Percentiles rank a stretch among this genome's conserved stretches.
Evolutionary conservation across 371 early-diverging fungal genomes (phyloP).

Genomic region (Zychaea mexicana): DNA sequence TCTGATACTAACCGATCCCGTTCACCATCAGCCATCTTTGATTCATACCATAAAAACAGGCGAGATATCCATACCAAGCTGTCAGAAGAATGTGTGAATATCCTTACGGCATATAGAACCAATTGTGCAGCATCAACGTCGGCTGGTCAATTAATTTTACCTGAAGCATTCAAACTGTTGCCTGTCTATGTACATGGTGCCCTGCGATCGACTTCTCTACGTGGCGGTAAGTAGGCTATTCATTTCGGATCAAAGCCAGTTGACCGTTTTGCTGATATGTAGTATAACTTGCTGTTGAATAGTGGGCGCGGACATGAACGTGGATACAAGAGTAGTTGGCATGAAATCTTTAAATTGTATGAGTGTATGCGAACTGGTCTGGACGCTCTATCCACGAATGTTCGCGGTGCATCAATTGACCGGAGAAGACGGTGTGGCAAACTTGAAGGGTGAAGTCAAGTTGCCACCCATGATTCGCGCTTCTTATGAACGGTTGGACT

Average conservation of each 20-base stretch:
- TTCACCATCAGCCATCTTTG: conserved; percentile 61
- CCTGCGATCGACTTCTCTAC: conserved; percentile 78
- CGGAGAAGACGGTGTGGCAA: conserved; percentile 42
- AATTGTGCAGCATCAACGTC: conserved; percentile 89
- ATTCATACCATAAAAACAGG: conserved; percentile 70
- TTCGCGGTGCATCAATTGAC: conserved; percentile 68
- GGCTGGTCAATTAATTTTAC: conserved; percentile 94
- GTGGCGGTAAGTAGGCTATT: conserved; percentile 63
- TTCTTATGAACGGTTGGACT: conserved; percentile 77
- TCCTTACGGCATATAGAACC: conserved; percentile 90
- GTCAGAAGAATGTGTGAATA: conserved; percentile 85
- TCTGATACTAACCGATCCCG: not conserved
- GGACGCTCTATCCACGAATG: conserved; percentile 87
- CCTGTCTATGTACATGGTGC: conserved; percentile 89
- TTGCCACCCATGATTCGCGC: conserved; percentile 77
- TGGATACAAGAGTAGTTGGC: conserved; percentile 78
- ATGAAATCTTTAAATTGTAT: conserved; percentile 81
- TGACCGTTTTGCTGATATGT: no score
- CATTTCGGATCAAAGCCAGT: no score
- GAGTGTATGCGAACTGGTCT: conserved; percentile 72
- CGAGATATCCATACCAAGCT: conserved; percentile 83
- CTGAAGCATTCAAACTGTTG: conserved; percentile 93
- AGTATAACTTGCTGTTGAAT: no score
- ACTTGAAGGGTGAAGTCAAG: conserved; percentile 42
- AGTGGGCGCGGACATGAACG: conserved; percentile 63